Evolutionary conservation across 2,329 filamentous ascomycete genomes (phyloP), one percentile per base, ranked within the genome.

Genomic region (Colletotrichum abscissum): DNA sequence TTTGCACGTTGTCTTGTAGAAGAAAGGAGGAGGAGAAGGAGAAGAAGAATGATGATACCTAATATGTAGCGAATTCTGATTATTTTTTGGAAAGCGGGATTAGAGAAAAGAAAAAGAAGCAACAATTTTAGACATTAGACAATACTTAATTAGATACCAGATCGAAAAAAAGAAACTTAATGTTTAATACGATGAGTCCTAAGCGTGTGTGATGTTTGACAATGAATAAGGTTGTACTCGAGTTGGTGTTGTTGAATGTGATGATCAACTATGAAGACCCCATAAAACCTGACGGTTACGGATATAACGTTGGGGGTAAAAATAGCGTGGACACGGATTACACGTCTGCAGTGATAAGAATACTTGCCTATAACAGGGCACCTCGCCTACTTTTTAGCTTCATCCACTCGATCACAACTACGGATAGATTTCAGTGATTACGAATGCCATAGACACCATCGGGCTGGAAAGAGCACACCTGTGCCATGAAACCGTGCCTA

Each of bases 1-100:
- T 1, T 77, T 87, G 16, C 80, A 81, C 42, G 77, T 79, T 19
- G 16, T 76, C 33, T 63, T 77, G 49, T 75, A 72, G 26, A 26
- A 26, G 26, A 5, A 26, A 26, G 26, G 26, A 26, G 26, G 26
- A 26, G 26, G 26, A 26, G 4, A 22, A 12, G 4, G n/a, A n/a
- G 9, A 46, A 9, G 7, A 14, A 9, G 22, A 22, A 28, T 7
- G 26, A 22, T 3, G 22, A 28, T n/a, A 30, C 33, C 33, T 35
- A 35, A 35, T 35, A 24, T 12, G 24, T 24, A n/a, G 28, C 52
- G n/a, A 28, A 30, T 52, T 54, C 38, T 33, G 12, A 22, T 19
- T 14, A 11, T 54, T 33, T 19, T 19, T 12, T 8, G 22, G 24
- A 4, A 26, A 8, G 14, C 22, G 58, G 24, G 7, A 16, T 33